Base-by-base conservation (phyloP, 352 stramenopile species). In the Aphanomyces euteiches region DNA sequence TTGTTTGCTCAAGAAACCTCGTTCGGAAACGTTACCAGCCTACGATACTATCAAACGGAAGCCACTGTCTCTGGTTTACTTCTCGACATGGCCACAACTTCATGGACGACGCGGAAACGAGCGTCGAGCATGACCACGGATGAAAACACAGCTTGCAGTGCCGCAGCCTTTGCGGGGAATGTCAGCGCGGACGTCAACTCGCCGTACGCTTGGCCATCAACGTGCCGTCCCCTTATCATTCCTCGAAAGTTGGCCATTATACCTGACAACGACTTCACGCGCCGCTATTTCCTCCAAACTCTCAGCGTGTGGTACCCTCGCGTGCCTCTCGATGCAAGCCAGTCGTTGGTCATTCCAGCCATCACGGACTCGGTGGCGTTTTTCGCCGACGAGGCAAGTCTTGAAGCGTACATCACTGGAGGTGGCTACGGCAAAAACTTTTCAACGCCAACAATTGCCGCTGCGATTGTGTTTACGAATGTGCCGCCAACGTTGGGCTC, bases 161-260 rank as follows among this genome's bases (percentile, higher is more conserved):
- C 13, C n/a, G 45, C 45, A n/a, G 50, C n/a, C n/a, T 69, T 69
- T 64, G 4, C 7, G 17, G 83, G 83, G 0, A 81, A 79, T 69
- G 84, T 82, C 45, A 88, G 81, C 65, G 48, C 74, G 0, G 66
- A 79, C 6, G 48, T 69, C 1, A 74, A 53, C 7, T 82, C 79
- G n/a, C 70, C 69, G 8, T 87, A 87, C 66, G 69, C 76, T 36
- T 63, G 88, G 0, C 85, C 85, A 0, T 45, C 53, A 10, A 75
- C 75, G 5, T 93, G 85, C 58, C 66, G 74, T 36, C 76, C 72
- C 21, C 83, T 80, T 54, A 69, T 92, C 61, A 57, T 76, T 5
- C 81, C 83, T 0, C 89, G 88, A 77, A 90, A 89, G 58, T 77
- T 92, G 47, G 82, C 80, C 3, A 87, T 92, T 59, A 79, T 84